Evolutionary conservation across 2,329 filamentous ascomycete species (phyloP).

Genomic region (Fusarium dimerum): DNA sequence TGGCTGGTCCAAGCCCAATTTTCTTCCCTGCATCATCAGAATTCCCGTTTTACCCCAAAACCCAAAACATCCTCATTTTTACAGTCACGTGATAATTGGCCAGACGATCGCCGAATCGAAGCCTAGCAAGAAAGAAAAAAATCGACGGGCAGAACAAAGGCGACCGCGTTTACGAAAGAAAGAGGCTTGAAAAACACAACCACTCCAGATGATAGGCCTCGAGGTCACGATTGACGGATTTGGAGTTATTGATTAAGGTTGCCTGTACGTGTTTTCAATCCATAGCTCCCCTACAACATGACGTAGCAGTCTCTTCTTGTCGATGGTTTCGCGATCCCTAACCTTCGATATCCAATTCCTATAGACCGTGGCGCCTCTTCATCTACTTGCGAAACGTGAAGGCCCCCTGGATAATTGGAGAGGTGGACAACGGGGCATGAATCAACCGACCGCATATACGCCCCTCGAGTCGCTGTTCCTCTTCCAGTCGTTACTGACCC

Average conservation of each 20-base stretch:
- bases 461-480: slow-evolving; percentile 83
- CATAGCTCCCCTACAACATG: slow-evolving; percentile 24
- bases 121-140: slow-evolving; percentile 25
- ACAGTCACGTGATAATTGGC: slow-evolving; percentile 35
- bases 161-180: slow-evolving; percentile 23
- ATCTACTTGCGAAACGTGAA: slow-evolving; percentile 53
- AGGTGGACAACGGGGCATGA: slow-evolving; percentile 58
- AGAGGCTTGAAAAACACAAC: slow-evolving; percentile 23
- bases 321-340: slow-evolving; percentile 22
- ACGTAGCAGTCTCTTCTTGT: slow-evolving; percentile 24
- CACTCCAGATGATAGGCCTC: slow-evolving; percentile 31
- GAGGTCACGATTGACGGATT: slow-evolving; percentile 27
- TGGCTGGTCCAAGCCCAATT: slow-evolving; percentile 20
- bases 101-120: slow-evolving; percentile 26
- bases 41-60: slow-evolving; percentile 17
- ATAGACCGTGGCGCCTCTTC: slow-evolving; percentile 57
- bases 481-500: slow-evolving; percentile 74
- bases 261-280: slow-evolving; percentile 33
- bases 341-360: slow-evolving; percentile 15
- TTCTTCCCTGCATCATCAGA: slow-evolving; percentile 34
- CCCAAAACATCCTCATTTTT: slow-evolving; percentile 18
- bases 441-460: slow-evolving; percentile 67
- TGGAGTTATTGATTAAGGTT: slow-evolving; percentile 32
- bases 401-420: slow-evolving; percentile 57
- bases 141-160: slow-evolving; percentile 16